These are phyloP conservation scores for Chrysopogon serrulatus DNA, from an alignment of 176 grass and related monocot species.

Conservation along the genomic window DNA sequence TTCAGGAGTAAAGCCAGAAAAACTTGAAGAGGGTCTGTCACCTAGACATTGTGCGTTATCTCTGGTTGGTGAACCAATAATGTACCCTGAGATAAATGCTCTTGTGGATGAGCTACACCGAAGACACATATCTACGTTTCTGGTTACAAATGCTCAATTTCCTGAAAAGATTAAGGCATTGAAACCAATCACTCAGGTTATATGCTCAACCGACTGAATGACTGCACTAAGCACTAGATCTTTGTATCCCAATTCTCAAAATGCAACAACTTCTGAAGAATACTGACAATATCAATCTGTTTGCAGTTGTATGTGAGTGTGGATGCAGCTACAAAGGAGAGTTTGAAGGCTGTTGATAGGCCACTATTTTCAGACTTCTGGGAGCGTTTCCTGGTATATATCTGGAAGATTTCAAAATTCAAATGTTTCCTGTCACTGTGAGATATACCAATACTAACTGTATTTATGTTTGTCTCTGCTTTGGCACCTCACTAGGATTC, in stretches of 20 bases:
- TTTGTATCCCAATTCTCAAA: slow-evolving; percentile 6
- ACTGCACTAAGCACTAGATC: background rate
- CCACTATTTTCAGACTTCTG: slow-evolving; percentile 95
- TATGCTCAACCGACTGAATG: slow-evolving; percentile 1
- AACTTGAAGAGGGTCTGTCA: slow-evolving; percentile 69
- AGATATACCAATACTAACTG: slow-evolving; percentile 29
- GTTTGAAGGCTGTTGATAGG: slow-evolving; percentile 93
- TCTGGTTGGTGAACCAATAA: slow-evolving; percentile 97
- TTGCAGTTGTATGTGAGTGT: slow-evolving; percentile 96
- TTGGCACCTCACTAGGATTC: slow-evolving; percentile 54
- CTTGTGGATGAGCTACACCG: slow-evolving; percentile 81
- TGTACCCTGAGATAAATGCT: slow-evolving; percentile 98
- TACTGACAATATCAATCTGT: background rate
- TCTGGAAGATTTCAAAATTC: slow-evolving; percentile 23
- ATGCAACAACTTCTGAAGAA: slow-evolving; percentile 22
- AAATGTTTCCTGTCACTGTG: background rate
- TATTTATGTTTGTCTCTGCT: slow-evolving; percentile 1
- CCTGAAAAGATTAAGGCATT: slow-evolving; percentile 80
- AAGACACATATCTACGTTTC: slow-evolving; percentile 88
- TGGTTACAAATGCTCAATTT: slow-evolving; percentile 99
- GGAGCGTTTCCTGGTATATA: slow-evolving; percentile 89
- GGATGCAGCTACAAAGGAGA: slow-evolving; percentile 93
- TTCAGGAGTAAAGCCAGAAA: slow-evolving; percentile 79
- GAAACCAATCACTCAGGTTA: slow-evolving; percentile 87
- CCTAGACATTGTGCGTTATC: slow-evolving; percentile 95